These are phyloP conservation scores for Aureobasidium mangrovei DNA, from an alignment of 2,329 filamentous ascomycete species.

Conservation along the genomic window DNA sequence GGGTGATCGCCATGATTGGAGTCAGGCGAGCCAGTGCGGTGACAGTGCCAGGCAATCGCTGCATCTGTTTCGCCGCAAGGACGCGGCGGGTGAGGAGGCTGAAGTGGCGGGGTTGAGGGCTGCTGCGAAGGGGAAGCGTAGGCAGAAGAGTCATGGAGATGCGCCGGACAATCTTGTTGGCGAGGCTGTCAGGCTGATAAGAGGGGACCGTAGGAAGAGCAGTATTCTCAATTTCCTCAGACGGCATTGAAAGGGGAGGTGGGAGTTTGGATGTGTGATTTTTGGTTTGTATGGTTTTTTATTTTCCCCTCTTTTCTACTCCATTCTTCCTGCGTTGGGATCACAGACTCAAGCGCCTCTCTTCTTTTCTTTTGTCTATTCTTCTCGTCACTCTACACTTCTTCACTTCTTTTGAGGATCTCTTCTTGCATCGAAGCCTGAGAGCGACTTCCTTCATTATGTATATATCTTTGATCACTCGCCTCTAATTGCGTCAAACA, in stretches of 20 bases:
- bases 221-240: slow-evolving; percentile 4
- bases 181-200: slow-evolving; percentile 12
- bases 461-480: no score
- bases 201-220: background rate
- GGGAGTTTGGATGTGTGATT: background rate
- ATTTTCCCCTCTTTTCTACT: background rate
- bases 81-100: background rate
- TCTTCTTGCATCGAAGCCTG: no score
- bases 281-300: background rate
- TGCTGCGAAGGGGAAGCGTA: background rate
- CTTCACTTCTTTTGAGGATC: background rate
- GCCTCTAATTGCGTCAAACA: no score
- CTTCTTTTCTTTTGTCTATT: background rate
- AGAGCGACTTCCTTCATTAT: no score
- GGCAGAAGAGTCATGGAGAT: slow-evolving; percentile 12
- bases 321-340: background rate
- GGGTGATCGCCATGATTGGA: slow-evolving; percentile 15
- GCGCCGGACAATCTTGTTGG: background rate
- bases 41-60: slow-evolving; percentile 8
- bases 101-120: background rate
- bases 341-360: background rate
- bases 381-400: background rate
- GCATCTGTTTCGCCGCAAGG: background rate
- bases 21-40: slow-evolving; percentile 14
- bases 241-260: background rate